phyloP scores from a whole-genome alignment of 2,329 filamentous ascomycete species.

The Dothiorella sarmentorum region DNA sequence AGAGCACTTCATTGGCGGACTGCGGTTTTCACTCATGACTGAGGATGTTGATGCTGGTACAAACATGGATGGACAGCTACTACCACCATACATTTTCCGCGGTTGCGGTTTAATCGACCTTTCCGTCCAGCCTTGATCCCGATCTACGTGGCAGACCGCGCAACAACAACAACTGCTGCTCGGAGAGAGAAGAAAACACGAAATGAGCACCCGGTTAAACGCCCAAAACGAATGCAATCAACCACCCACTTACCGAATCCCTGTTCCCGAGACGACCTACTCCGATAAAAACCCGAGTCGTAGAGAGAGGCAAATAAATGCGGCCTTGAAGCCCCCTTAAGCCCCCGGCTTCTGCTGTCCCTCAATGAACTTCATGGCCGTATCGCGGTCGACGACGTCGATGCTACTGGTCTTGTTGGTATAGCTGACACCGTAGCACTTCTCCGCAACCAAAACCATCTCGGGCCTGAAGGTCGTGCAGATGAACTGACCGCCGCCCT shows the following conservation, averaged over 20 bases:
- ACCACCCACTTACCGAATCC: neutral
- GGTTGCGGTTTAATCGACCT: too few species aligned
- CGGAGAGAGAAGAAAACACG: neutral
- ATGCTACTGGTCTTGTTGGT: conserved; percentile 90
- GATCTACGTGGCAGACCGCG: too few species aligned
- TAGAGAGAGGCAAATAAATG: neutral
- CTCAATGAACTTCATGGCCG: conserved; percentile 91
- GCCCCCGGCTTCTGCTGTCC: conserved; percentile 59
- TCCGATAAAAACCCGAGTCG: neutral
- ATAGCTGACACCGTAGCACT: conserved; percentile 95
- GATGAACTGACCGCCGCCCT: conserved; percentile 75
- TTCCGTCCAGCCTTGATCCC: too few species aligned
- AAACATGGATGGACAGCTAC: too few species aligned
- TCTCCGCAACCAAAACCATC: conserved; percentile 91
- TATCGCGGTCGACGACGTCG: conserved; percentile 81
- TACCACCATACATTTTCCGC: too few species aligned
- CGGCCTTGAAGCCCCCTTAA: neutral
- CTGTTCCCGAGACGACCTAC: neutral
- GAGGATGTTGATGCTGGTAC: too few species aligned
- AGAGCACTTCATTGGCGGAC: too few species aligned
- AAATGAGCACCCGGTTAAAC: neutral
- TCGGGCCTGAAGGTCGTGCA: conserved; percentile 98
- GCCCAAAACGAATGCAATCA: conserved; percentile 10
- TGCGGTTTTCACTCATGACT: too few species aligned
- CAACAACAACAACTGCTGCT: too few species aligned